Conservation (phyloP, 305 asterid genomes). For the Euphrasia arctica region DNA sequence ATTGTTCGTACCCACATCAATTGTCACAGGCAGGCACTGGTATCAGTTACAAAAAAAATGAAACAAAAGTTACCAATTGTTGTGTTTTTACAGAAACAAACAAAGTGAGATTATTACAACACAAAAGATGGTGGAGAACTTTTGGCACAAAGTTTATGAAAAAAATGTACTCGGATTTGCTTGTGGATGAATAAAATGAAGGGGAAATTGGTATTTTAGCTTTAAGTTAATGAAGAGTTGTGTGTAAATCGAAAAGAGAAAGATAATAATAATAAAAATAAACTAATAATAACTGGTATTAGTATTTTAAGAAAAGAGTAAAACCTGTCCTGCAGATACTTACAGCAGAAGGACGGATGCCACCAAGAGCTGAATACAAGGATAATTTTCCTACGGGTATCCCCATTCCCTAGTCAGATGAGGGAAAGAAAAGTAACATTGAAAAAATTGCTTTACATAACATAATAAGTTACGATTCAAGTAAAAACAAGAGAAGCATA, state of each 20-base stretch:
- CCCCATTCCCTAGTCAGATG: conserved; percentile 87
- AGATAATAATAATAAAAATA: too few relatives aligned
- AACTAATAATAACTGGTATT: background rate
- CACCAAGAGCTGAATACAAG: conserved; percentile 95
- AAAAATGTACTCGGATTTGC: too few relatives aligned
- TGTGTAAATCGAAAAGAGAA: too few relatives aligned
- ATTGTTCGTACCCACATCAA: conserved; percentile 95
- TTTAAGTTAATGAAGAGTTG: too few relatives aligned
- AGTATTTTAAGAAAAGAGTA: conserved; percentile 4
- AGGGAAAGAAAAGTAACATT: conserved; percentile 11
- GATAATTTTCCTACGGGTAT: conserved; percentile 97
- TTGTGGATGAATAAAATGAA: too few relatives aligned
- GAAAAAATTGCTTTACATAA: background rate
- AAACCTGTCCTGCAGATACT: conserved; percentile 34
- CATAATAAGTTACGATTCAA: background rate
- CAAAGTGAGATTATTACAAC: conserved; percentile 13
- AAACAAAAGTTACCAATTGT: conserved; percentile 7
- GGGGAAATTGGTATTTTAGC: too few relatives aligned
- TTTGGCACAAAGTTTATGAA: too few relatives aligned
- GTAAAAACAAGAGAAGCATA: too few relatives aligned
- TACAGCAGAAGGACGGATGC: conserved; percentile 96
- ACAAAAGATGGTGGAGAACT: too few relatives aligned
- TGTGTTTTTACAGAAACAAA: conserved; percentile 13
- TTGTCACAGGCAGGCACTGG: conserved; percentile 92
- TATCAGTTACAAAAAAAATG: conserved; percentile 9